Base-by-base conservation (phyloP, 805 yeast genomes). In the Wickerhamia fluorescens region DNA sequence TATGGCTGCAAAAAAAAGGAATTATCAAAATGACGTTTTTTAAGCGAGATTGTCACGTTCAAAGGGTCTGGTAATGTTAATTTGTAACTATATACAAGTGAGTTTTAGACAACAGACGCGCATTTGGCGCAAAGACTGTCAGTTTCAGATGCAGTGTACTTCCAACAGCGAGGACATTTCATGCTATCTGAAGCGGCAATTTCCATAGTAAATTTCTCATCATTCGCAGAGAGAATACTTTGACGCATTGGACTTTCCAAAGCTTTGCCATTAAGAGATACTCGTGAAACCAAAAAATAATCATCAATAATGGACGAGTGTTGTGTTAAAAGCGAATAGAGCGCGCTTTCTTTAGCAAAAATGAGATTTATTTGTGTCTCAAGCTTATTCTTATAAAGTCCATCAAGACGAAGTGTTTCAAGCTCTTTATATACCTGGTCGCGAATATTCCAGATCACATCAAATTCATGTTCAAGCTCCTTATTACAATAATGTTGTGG, bases 101-200 rank as follows among this genome's bases (percentile, higher is more conserved):
- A n/a, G n/a, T n/a, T n/a, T 14, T 55, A 58, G 62, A 60, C 45
- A 18, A 68, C 76, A 1, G 42, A 38, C 8, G 56, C 53, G 57
- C 97, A 89, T 41, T 92, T 70, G 1, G 30, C 23, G 52, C 98
- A 89, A 16, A 87, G 57, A 2, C 51, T 52, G 7, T 73, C 73
- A 20, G 67, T 75, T 1, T 37, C 42, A 1, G 45, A 53, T 0
- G 94, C 61, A 6, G 71, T 72, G 47, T 58, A 76, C 45, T 84
- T 84, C 98, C 98, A 92, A 56, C 98, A 92, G 49, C 98, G 71
- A 5, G 95, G 95, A 51, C 98, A 92, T 45, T 87, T 87, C 29
- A 58, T 56, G 2, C 60, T 46, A 0, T 44, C 30, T 0, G 86
- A 68, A 4, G 65, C 61, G 6, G 63, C 53, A 3, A 80, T 67